These are phyloP conservation scores for Samsoniella hepiali DNA, from an alignment of 2,329 filamentous ascomycete species.

Conservation along the genomic window DNA sequence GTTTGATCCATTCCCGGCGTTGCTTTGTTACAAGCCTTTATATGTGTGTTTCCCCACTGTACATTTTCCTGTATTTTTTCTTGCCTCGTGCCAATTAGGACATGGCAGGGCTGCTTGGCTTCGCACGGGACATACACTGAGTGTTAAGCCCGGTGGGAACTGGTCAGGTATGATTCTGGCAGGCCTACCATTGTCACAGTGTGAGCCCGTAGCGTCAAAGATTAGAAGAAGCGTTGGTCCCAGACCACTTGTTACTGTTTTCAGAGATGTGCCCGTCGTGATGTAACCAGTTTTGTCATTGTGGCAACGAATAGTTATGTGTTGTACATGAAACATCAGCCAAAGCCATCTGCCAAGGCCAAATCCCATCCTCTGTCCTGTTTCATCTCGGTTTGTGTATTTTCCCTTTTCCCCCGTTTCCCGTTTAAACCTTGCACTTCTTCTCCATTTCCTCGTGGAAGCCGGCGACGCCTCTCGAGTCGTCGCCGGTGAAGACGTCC, in stretches of 20 bases:
- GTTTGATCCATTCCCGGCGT: conserved; percentile 21
- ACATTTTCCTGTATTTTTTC: conserved; percentile 13
- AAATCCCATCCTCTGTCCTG: background rate
- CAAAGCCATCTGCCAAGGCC: background rate
- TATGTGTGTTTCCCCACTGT: background rate
- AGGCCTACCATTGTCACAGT: background rate
- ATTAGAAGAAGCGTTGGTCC: background rate
- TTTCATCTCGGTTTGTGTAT: background rate
- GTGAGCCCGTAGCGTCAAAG: background rate
- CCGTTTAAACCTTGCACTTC: conserved; percentile 68
- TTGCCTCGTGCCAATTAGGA: background rate
- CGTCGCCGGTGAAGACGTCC: conserved; percentile 83
- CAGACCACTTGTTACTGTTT: background rate
- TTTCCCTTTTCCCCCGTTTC: background rate
- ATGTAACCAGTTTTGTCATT: background rate
- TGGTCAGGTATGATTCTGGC: background rate
- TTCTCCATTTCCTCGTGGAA: conserved; percentile 94
- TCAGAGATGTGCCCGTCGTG: background rate
- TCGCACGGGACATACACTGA: conserved; percentile 1
- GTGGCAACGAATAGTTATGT: background rate
- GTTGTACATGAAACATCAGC: conserved; percentile 10
- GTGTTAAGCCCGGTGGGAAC: background rate
- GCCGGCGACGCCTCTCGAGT: conserved; percentile 64
- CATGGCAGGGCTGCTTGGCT: background rate
- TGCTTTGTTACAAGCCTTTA: background rate